Percentiles rank a stretch among this genome's conserved stretches.
Conservation (phyloP, 2,329 filamentous ascomycete genomes). For the Beauveria medogensis region DNA sequence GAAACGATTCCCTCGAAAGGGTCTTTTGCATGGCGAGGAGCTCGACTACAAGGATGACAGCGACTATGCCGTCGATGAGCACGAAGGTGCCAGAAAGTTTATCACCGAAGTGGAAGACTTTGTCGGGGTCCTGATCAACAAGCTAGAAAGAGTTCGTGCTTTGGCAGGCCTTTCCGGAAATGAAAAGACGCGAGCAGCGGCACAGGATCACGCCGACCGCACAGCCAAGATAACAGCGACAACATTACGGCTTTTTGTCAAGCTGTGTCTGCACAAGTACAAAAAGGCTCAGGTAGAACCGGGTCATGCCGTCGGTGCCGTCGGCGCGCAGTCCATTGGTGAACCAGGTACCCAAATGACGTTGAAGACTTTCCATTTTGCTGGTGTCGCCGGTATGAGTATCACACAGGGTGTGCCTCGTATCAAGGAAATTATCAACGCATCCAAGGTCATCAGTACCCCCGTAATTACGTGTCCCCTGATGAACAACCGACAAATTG, state of each 20-base stretch:
- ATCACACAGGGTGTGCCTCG: conserved; percentile 98
- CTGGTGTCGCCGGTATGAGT: conserved; percentile 98
- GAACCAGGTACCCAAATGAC: conserved; percentile 99
- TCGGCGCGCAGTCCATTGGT: conserved; percentile 95
- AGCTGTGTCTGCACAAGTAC: conserved; percentile 80
- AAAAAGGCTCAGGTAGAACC: conserved; percentile 86
- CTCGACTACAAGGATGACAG: conserved; percentile 64
- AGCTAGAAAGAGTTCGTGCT: conserved; percentile 46
- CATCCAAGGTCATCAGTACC: conserved; percentile 86
- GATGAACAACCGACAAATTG: conserved; percentile 64
- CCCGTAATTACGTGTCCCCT: conserved; percentile 86
- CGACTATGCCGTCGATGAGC: conserved; percentile 63
- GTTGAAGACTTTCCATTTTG: conserved; percentile 98
- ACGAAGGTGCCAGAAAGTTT: conserved; percentile 77
- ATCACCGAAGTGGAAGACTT: conserved; percentile 69
- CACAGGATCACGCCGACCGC: conserved; percentile 49
- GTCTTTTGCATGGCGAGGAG: conserved; percentile 51
- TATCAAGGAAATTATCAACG: conserved; percentile 99
- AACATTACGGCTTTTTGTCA: conserved; percentile 69
- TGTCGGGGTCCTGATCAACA: conserved; percentile 53
- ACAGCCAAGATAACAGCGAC: conserved; percentile 75
- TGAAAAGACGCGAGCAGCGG: conserved; percentile 15
- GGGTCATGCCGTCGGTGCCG: conserved; percentile 89
- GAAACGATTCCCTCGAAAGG: conserved; percentile 51
- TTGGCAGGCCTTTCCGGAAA: conserved; percentile 40